Percentiles rank a stretch among this genome's conserved stretches.
phyloP scores from a whole-genome alignment of 306 rosid genomes.

The Medicago lupulina region DNA sequence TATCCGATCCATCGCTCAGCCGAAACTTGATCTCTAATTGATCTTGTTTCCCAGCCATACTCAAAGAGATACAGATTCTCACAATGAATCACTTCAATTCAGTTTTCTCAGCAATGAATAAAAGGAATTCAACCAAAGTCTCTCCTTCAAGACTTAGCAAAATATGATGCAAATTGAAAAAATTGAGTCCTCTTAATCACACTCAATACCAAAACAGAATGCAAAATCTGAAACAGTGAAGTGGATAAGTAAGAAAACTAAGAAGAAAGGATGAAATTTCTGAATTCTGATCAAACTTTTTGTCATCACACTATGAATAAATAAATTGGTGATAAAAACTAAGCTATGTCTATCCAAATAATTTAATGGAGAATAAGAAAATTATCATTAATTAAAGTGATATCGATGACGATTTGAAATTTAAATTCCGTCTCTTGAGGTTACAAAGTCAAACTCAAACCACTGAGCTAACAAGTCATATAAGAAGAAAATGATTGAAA shows the following conservation, averaged over 20 bases:
- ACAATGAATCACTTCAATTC: constrained; percentile 37
- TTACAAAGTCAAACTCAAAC: neutral
- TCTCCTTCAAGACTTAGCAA: constrained; percentile 34
- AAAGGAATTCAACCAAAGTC: constrained; percentile 28
- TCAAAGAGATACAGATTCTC: constrained; percentile 28
- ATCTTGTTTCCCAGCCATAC: constrained; percentile 78
- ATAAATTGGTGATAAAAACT: no score
- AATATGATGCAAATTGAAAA: constrained; percentile 18
- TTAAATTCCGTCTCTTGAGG: neutral
- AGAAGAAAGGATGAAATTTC: neutral
- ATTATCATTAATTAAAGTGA: no score
- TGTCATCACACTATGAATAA: no score
- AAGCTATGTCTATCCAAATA: no score
- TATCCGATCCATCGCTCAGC: constrained; percentile 86
- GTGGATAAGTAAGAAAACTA: constrained; percentile 13
- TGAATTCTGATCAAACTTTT: constrained; percentile 10
- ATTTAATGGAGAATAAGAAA: no score
- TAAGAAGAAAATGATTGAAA: constrained; percentile 27
- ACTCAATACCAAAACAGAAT: constrained; percentile 30
- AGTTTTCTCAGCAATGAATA: constrained; percentile 28
- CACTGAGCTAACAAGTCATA: neutral
- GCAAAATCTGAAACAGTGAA: constrained; percentile 33
- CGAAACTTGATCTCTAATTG: constrained; percentile 85
- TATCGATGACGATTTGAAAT: neutral
- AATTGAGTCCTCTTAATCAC: constrained; percentile 8